Evolutionary conservation across 768 basidiomycete genomes (phyloP).

Genomic region (Leccinellum luteum): DNA sequence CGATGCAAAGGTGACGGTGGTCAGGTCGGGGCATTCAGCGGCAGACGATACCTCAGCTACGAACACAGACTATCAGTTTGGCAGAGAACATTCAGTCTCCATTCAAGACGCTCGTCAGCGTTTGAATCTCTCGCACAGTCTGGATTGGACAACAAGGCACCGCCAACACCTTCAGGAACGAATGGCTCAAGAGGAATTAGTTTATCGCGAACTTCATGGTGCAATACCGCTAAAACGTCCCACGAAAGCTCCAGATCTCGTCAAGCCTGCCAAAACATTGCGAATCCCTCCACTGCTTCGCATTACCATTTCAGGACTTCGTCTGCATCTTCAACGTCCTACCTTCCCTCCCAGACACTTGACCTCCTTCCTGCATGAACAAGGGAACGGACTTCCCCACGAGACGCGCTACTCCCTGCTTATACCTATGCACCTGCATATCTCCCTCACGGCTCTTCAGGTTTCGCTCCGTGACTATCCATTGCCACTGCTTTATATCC

Average conservation of each 20-base stretch:
- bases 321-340: constrained; percentile 54
- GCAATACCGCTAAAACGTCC: constrained; percentile 29
- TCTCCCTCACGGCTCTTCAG: constrained; percentile 59
- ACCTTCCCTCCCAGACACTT: constrained; percentile 56
- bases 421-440: constrained; percentile 76
- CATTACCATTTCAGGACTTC: constrained; percentile 55
- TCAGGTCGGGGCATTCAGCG: constrained; percentile 34
- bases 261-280: constrained; percentile 35
- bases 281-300: constrained; percentile 69
- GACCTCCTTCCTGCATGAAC: constrained; percentile 60
- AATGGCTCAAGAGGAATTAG: constrained; percentile 44
- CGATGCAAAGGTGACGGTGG: constrained; percentile 69
- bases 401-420: constrained; percentile 76
- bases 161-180: constrained; percentile 46
- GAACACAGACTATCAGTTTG: constrained; percentile 62
- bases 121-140: constrained; percentile 64
- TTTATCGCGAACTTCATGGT: constrained; percentile 46
- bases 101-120: constrained; percentile 69
- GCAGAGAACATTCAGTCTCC: constrained; percentile 60
- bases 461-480: constrained; percentile 84
- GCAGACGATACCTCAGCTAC: constrained; percentile 34
- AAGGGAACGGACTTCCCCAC: constrained; percentile 65
- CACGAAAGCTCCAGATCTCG: constrained; percentile 42
- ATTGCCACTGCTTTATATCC: constrained; percentile 76
- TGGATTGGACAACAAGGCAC: constrained; percentile 68